Conservation (phyloP, 495 filamentous ascomycete species). For the Hypoxylon intermedium region DNA sequence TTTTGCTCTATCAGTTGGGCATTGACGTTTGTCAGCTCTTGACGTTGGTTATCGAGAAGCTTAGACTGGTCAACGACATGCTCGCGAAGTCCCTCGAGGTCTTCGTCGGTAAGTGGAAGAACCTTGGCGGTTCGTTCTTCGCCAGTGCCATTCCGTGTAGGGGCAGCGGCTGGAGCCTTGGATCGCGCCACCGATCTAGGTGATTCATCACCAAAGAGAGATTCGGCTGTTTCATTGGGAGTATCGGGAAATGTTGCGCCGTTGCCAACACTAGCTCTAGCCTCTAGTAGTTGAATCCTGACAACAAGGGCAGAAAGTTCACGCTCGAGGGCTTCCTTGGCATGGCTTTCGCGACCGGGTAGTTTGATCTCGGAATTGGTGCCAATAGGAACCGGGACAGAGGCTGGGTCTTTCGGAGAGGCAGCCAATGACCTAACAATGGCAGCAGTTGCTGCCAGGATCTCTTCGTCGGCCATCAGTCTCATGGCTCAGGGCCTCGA, state of each 20-base stretch:
- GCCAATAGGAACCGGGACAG: constrained; percentile 40
- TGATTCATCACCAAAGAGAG: constrained; percentile 60
- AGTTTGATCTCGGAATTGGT: constrained; percentile 59
- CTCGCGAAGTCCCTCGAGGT: constrained; percentile 73
- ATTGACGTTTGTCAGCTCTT: constrained; percentile 72
- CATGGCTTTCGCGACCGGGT: constrained; percentile 67
- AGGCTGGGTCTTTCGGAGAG: constrained; percentile 44
- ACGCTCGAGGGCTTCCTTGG: constrained; percentile 72
- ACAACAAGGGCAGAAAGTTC: constrained; percentile 73
- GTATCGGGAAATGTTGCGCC: constrained; percentile 67
- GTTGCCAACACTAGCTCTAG: constrained; percentile 63
- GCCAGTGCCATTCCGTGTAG: constrained; percentile 44
- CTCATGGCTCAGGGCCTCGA: constrained; percentile 21
- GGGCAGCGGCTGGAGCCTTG: constrained; percentile 32
- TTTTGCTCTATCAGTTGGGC: constrained; percentile 72
- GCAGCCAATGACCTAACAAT: constrained; percentile 69
- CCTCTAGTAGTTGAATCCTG: constrained; percentile 73
- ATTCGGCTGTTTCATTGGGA: constrained; percentile 62
- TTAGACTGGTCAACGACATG: constrained; percentile 82
- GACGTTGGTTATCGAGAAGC: constrained; percentile 74
- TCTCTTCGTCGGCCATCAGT: constrained; percentile 65
- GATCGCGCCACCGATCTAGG: constrained; percentile 20
- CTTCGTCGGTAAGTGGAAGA: constrained; percentile 66
- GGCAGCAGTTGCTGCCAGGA: constrained; percentile 66
- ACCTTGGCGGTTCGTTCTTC: constrained; percentile 40